Base-by-base conservation (phyloP, 768 basidiomycete species). In the Termitomyces sp. region DNA sequence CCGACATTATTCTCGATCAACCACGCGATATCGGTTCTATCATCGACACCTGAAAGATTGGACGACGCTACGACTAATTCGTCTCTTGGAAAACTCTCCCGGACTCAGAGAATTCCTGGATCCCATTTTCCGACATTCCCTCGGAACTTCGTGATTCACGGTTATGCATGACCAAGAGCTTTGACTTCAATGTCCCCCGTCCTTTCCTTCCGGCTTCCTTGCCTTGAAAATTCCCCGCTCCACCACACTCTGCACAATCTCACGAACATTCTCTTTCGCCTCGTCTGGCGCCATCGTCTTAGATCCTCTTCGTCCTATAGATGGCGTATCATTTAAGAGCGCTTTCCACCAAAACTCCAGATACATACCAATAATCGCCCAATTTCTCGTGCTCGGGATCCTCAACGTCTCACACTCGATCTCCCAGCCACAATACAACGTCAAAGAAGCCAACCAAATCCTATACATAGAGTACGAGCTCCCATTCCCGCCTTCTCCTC, bases 301-400 rank as follows among this genome's bases (percentile, higher is more conserved):
- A 53, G 59, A 71, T 57, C 65, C 65, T 49, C 69, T 76, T 68
- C 67, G 41, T 27, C 61, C 60, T 61, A 19, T 30, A 49, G 21
- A 14, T 16, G 37, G 5, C 0, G 3, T 7, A 39, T 43, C 44
- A 54, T 55, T 35, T 10, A 17, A 39, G 45, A 44, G 41, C 3
- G 51, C 49, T 11, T 10, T 37, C 7, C 56, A 60, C 7, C 23
- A 53, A 16, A 1, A 40, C 4, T 27, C 21, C 8, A 77, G 35
- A 12, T 27, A 61, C 84, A 21, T 54, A 94, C 95, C 94, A 30
- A 96, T 71, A 50, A 97, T 79, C 0, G 88, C 91, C 93, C 94
- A 97, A 66, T 94, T 94, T 57, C 93, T 81, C 40, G 96, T 97
- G 68, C 90, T 93, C 1, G 95, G 95, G 12, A 98, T 95, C 58